These are phyloP conservation scores for Moesziomyces aphidis DNA, from an alignment of 1,284 basidiomycete species.

Conservation along the genomic window DNA sequence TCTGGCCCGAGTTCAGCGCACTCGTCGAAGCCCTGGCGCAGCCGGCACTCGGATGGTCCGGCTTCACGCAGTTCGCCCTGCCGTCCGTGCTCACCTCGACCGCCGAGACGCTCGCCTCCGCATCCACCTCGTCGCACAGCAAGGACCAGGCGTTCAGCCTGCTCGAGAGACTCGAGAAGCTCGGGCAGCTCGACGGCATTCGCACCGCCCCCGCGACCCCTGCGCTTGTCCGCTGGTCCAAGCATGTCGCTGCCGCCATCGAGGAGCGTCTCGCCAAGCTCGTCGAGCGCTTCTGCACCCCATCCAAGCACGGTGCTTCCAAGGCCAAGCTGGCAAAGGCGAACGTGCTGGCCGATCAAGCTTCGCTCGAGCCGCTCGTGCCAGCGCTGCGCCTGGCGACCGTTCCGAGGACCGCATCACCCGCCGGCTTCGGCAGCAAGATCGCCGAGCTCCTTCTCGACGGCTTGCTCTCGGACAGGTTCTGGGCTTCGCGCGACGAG, in stretches of 20 bases:
- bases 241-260: constrained; percentile 38
- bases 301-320: neutral
- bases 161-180: constrained; percentile 54
- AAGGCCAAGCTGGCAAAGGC: constrained; percentile 10
- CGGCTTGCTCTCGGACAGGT: constrained; percentile 22
- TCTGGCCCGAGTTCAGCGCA: constrained; percentile 56
- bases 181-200: constrained; percentile 40
- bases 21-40: constrained; percentile 56
- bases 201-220: constrained; percentile 37
- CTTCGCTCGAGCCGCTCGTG: constrained; percentile 29
- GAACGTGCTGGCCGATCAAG: constrained; percentile 11
- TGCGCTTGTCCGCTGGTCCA: constrained; percentile 42
- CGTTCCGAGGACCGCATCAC: constrained; percentile 21
- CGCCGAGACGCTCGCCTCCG: constrained; percentile 35
- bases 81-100: constrained; percentile 58
- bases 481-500: constrained; percentile 20
- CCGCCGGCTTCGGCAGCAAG: constrained; percentile 14
- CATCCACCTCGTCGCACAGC: constrained; percentile 20
- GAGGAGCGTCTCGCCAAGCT: constrained; percentile 25
- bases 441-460: constrained; percentile 30
- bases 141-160: constrained; percentile 48
- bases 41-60: constrained; percentile 49
- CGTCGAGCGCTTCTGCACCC: constrained; percentile 24
- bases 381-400: constrained; percentile 43
- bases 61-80: constrained; percentile 62